phyloP scores from a whole-genome alignment of 495 filamentous ascomycete genomes.

The Apodospora peruviana region DNA sequence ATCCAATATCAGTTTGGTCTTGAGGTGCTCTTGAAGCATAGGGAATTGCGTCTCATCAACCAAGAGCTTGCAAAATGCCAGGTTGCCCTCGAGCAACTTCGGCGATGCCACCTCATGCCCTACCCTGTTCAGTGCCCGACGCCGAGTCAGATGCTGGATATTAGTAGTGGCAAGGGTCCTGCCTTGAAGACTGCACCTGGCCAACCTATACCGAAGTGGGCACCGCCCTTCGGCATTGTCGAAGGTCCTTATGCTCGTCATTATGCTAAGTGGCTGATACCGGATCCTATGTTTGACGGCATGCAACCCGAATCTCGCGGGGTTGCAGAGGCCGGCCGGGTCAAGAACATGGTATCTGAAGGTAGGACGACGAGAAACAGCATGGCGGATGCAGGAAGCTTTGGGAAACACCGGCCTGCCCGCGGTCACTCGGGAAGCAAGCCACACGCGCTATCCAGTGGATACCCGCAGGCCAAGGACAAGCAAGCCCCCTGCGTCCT shows the following conservation, averaged over 20 bases:
- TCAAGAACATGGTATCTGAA: conserved; percentile 45
- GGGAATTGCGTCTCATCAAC: conserved; percentile 88
- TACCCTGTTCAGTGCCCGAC: conserved; percentile 63
- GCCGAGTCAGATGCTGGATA: conserved; percentile 55
- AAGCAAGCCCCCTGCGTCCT: conserved; percentile 48
- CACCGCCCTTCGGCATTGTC: conserved; percentile 80
- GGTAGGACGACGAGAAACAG: conserved; percentile 71
- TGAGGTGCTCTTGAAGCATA: conserved; percentile 90
- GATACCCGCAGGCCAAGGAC: conserved; percentile 65
- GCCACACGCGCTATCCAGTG: conserved; percentile 67
- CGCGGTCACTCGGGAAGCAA: conserved; percentile 55
- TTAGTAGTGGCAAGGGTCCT: conserved; percentile 66
- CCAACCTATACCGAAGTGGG: conserved; percentile 57
- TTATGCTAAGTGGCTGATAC: conserved; percentile 90
- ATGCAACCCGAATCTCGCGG: conserved; percentile 34
- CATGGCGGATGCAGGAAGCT: conserved; percentile 48
- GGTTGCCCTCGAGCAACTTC: conserved; percentile 88
- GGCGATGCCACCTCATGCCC: conserved; percentile 84
- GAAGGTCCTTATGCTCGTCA: conserved; percentile 91
- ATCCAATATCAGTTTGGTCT: conserved; percentile 83
- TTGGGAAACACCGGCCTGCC: conserved; percentile 56
- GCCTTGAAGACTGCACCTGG: conserved; percentile 52
- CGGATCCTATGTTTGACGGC: conserved; percentile 82
- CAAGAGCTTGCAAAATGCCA: conserved; percentile 96
- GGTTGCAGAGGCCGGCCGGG: conserved; percentile 30